Conservation (phyloP, 805 yeast genomes). For the Starmerella bombicola region DNA sequence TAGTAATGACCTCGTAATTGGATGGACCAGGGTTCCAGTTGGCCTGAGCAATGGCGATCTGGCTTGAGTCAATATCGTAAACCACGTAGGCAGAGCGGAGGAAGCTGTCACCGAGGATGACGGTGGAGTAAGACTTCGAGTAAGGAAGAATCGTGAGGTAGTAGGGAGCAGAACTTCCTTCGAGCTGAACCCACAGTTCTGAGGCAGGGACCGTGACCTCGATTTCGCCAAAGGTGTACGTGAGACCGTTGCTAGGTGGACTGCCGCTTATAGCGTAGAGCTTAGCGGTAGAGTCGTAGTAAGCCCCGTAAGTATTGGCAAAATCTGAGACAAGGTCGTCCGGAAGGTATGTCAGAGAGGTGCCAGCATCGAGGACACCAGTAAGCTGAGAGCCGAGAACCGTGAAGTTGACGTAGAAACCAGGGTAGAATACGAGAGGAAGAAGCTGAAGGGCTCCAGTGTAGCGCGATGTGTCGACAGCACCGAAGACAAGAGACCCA, state of each 20-base stretch:
- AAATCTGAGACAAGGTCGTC: conserved; percentile 6
- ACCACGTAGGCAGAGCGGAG: conserved; percentile 53
- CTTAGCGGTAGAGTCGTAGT: conserved; percentile 2
- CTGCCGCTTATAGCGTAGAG: conserved; percentile 5
- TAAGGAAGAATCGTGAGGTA: conserved; percentile 12
- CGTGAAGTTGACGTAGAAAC: conserved; percentile 12
- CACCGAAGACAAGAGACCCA: conserved; percentile 40
- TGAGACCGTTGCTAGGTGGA: conserved; percentile 1
- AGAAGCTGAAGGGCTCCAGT: conserved; percentile 32
- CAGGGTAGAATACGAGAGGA: background rate
- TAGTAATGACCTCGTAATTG: background rate
- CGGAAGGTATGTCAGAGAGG: conserved; percentile 38
- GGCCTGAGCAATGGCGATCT: conserved; percentile 47
- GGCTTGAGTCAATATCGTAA: conserved; percentile 45
- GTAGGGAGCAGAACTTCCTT: conserved; percentile 1
- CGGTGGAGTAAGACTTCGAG: conserved; percentile 18
- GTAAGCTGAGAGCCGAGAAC: conserved; percentile 7
- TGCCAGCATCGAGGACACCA: conserved; percentile 38
- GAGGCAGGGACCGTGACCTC: conserved; percentile 18
- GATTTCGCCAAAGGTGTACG: conserved; percentile 20
- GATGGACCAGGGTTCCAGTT: conserved; percentile 15
- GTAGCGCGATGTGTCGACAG: conserved; percentile 52
- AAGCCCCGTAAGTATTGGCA: conserved; percentile 10
- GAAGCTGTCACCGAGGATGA: conserved; percentile 52
- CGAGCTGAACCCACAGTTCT: conserved; percentile 15